phyloP scores from a whole-genome alignment of 2,329 filamentous ascomycete species.

The Arthrinium puccinioides region DNA sequence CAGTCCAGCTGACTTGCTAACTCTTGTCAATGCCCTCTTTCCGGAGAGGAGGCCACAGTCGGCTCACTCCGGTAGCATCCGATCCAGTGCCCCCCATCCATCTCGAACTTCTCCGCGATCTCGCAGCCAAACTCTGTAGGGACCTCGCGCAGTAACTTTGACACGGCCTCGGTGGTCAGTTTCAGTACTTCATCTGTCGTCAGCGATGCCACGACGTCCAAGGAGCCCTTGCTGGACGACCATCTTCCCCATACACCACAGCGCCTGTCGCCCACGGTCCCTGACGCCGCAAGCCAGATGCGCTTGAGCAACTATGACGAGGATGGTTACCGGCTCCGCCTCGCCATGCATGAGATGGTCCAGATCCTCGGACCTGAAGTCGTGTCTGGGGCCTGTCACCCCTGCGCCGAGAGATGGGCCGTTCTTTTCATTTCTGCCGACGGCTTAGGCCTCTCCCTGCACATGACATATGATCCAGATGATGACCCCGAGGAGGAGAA shows the following conservation, averaged over 20 bases:
- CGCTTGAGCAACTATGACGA: constrained; percentile 50
- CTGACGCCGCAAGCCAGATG: constrained; percentile 35
- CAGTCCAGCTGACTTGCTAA: constrained; percentile 71
- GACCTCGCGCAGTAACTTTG: constrained; percentile 47
- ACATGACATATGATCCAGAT: constrained; percentile 66
- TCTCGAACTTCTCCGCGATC: constrained; percentile 59
- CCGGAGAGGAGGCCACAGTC: constrained; percentile 65
- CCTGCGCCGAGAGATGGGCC: constrained; percentile 76
- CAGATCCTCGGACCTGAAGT: constrained; percentile 57
- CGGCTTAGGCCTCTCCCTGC: constrained; percentile 60
- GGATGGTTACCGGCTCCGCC: constrained; percentile 57
- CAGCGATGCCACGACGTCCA: constrained; percentile 61
- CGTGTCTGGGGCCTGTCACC: constrained; percentile 63
- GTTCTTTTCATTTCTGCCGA: constrained; percentile 72
- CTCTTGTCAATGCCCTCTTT: constrained; percentile 76
- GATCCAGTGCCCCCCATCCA: constrained; percentile 61
- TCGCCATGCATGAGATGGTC: constrained; percentile 64
- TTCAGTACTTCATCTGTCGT: constrained; percentile 66
- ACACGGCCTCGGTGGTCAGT: constrained; percentile 64
- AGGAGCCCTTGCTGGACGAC: constrained; percentile 55
- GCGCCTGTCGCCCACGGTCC: constrained; percentile 46
- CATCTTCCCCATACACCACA: constrained; percentile 39
- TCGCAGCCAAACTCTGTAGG: constrained; percentile 62
- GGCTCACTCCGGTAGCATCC: constrained; percentile 51
- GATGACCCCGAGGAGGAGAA: constrained; percentile 58